phyloP scores from a whole-genome alignment of 371 early-diverging fungal species.

The Entomophthora muscae region DNA sequence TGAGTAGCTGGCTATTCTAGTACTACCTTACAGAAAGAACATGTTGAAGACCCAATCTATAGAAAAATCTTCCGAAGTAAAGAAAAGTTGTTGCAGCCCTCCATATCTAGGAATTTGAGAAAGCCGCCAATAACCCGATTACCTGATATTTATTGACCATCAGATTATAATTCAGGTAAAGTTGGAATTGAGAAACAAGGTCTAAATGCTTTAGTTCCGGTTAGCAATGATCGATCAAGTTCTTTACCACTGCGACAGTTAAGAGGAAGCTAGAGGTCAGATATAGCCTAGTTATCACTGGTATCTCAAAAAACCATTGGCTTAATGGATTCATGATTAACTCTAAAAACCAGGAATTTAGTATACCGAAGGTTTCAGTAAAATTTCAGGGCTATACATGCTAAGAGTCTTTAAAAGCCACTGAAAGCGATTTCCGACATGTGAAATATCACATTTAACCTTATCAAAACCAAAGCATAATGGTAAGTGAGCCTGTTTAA shows the following conservation, averaged over 20 bases:
- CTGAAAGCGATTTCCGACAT: too few relatives aligned
- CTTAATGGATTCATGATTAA: slow-evolving; percentile 40
- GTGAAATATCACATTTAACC: too few relatives aligned
- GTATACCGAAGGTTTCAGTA: too few relatives aligned
- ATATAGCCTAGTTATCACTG: slow-evolving; percentile 68
- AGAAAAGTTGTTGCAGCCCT: slow-evolving; percentile 75
- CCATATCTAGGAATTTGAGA: slow-evolving; percentile 56
- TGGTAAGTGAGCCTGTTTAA: too few relatives aligned
- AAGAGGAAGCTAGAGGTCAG: slow-evolving; percentile 53
- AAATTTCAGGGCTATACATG: too few relatives aligned
- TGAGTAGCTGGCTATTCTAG: too few relatives aligned
- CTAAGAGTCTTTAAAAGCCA: too few relatives aligned
- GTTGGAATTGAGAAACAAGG: slow-evolving; percentile 46
- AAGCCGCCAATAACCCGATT: slow-evolving; percentile 10
- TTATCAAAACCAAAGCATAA: too few relatives aligned
- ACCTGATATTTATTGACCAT: slow-evolving; percentile 50
- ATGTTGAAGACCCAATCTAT: slow-evolving; percentile 88
- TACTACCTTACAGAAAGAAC: slow-evolving; percentile 59
- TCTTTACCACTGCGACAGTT: slow-evolving; percentile 58
- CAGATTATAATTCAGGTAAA: slow-evolving; percentile 58
- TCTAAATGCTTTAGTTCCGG: slow-evolving; percentile 55
- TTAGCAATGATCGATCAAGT: too few relatives aligned
- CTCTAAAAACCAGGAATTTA: too few relatives aligned
- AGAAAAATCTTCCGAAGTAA: slow-evolving; percentile 74
- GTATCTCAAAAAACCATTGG: slow-evolving; percentile 84